These are phyloP conservation scores for Guyanaporus albipodus DNA, from an alignment of 768 basidiomycete genomes.

Conservation along the genomic window DNA sequence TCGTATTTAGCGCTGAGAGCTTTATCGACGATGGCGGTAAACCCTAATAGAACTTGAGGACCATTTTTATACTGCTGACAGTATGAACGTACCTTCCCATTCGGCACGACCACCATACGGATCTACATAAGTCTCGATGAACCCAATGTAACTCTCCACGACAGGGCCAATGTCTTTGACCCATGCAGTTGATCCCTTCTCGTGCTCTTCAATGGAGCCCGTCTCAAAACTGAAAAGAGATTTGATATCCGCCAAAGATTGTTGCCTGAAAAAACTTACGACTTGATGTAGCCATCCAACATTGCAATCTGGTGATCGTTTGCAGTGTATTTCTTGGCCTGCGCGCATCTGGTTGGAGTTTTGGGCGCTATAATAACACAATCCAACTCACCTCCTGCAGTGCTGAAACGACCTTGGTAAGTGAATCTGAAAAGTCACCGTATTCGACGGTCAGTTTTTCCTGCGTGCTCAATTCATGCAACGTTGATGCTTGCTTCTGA, in stretches of 20 bases:
- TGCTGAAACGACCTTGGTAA: constrained; percentile 52
- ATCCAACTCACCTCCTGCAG: constrained; percentile 49
- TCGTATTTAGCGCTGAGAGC: constrained; percentile 79
- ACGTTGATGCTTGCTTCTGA: constrained; percentile 35
- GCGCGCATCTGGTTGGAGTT: neutral
- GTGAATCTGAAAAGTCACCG: constrained; percentile 64
- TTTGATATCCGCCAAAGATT: neutral
- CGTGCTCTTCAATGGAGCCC: constrained; percentile 77
- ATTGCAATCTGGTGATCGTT: constrained; percentile 70
- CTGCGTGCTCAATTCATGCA: constrained; percentile 45
- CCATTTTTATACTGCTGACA: neutral
- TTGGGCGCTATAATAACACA: neutral
- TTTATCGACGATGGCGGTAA: constrained; percentile 88
- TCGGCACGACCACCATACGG: constrained; percentile 90
- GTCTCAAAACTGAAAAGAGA: constrained; percentile 50
- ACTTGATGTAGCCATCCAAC: constrained; percentile 76
- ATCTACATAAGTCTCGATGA: constrained; percentile 84
- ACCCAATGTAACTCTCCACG: constrained; percentile 87
- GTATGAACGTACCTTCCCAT: constrained; percentile 69
- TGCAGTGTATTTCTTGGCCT: constrained; percentile 73
- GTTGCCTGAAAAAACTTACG: constrained; percentile 40
- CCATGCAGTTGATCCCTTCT: constrained; percentile 74
- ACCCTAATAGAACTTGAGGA: constrained; percentile 44
- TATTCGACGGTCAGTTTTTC: constrained; percentile 62
- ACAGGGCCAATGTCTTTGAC: constrained; percentile 85